Base-by-base conservation (phyloP, 192 early-diverging fungal species). In the Entomortierella chlamydospora region DNA sequence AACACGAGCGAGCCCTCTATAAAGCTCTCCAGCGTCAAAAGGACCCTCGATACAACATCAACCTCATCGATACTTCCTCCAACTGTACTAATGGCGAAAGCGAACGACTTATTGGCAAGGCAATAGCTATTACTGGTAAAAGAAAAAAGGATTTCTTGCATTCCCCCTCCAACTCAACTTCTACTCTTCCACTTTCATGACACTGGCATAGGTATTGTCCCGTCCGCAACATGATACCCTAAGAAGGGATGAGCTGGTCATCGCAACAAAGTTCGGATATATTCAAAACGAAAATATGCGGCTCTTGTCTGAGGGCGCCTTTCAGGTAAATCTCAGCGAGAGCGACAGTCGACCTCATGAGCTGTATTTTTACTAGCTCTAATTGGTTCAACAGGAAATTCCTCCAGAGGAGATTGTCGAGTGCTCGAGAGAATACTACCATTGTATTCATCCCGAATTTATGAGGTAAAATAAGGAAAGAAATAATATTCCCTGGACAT, bases 361-460 rank as follows among this genome's bases (percentile, higher is more conserved):
- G 1, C 15, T 54, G 20, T 54, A 43, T 43, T 43, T 43, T 12
- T 7, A n/a, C 55, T 30, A n/a, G 26, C 28, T n/a, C n/a, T n/a
- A n/a, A n/a, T n/a, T n/a, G n/a, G n/a, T n/a, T n/a, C n/a, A n/a
- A n/a, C n/a, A 73, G 68, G 60, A 53, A 6, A 55, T 82, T n/a
- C 81, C 81, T 28, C 61, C 42, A n/a, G 72, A 76, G 30, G 66
- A 76, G 45, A 82, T 82, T 56, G 81, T 82, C 18, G 50, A 70
- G 23, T 71, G 76, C 60, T 60, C 62, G 2, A 42, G 18, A 17
- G 68, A 82, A 57, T 82, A 72, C 59, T 82, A 60, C 57, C 81
- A 82, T 42, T 82, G 64, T 29, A 82, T 82, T 49, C 81, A 82
- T 31, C 81, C 81, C n/a, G 81, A 76, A 60, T 82, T 82, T 33